A percentile compares a stretch with the other conserved stretches of the same genome.
These are phyloP conservation scores for Acanthamoeba sp. DNA, from an alignment of 208 protist species.

Conservation along the genomic window DNA sequence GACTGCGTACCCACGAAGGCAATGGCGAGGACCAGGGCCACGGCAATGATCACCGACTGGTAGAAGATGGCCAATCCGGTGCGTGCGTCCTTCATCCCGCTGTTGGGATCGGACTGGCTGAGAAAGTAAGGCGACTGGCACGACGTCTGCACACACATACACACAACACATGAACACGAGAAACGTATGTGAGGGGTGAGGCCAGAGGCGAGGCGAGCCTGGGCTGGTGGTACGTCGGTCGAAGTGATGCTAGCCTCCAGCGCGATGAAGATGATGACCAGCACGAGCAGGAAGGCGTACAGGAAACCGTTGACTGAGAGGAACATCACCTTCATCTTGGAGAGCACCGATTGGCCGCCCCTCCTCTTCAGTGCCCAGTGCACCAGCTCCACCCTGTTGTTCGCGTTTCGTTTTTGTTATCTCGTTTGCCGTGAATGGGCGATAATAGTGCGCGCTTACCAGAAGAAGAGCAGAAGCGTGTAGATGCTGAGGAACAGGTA, in stretches of 20 bases:
- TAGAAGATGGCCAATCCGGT: conserved; percentile 54
- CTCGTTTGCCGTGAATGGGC: background rate
- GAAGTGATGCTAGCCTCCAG: background rate
- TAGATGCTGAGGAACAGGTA: conserved; percentile 55
- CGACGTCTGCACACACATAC: conserved; percentile 17
- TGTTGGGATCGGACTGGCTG: conserved; percentile 1
- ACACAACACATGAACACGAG: too few relatives aligned
- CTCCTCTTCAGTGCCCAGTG: conserved; percentile 28
- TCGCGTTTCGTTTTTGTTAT: background rate
- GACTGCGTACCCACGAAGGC: background rate
- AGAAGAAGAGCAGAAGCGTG: conserved; percentile 41
- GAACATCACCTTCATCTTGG: conserved; percentile 46
- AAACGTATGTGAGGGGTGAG: too few relatives aligned
- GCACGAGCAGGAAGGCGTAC: conserved; percentile 26
- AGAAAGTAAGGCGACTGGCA: conserved; percentile 15
- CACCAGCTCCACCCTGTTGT: conserved; percentile 36
- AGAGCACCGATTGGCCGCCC: background rate
- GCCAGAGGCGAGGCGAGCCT: background rate
- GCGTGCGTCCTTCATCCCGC: conserved; percentile 28
- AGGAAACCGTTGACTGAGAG: background rate
- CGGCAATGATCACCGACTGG: conserved; percentile 37
- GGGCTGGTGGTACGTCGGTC: conserved; percentile 52
- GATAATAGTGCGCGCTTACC: background rate
- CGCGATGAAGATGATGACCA: conserved; percentile 43
- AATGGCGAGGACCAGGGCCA: background rate